Percentiles rank a stretch among this genome's conserved stretches.
These are phyloP conservation scores for Lactarius quietus DNA, from an alignment of 768 basidiomycete species.

Conservation along the genomic window DNA sequence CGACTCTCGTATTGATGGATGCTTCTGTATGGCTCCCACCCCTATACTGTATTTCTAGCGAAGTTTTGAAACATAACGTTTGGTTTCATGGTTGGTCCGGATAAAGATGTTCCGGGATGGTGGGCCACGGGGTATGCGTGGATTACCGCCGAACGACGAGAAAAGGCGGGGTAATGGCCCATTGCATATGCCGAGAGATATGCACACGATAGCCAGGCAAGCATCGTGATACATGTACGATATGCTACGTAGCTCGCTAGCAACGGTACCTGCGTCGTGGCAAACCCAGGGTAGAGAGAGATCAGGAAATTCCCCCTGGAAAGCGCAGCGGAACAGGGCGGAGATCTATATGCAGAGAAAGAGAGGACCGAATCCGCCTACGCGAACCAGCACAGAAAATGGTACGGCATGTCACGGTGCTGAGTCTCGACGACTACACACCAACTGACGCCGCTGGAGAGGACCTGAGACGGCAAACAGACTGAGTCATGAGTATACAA, in stretches of 20 bases:
- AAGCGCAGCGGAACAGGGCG: neutral
- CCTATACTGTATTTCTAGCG: neutral
- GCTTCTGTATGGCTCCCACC: neutral
- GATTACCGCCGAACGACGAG: neutral
- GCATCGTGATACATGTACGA: neutral
- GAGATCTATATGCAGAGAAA: neutral
- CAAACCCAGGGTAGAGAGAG: neutral
- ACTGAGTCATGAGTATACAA: neutral
- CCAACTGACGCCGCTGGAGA: neutral
- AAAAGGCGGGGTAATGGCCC: neutral
- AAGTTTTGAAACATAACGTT: neutral
- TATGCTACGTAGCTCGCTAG: neutral
- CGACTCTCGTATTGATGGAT: neutral
- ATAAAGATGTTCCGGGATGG: neutral
- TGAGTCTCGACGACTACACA: neutral
- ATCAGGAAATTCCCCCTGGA: neutral
- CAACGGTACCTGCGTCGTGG: neutral
- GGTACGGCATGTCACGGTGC: neutral
- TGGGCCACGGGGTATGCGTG: neutral
- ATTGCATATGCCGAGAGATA: neutral
- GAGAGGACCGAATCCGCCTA: neutral
- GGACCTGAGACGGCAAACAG: slow-evolving; percentile 6
- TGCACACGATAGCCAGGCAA: neutral
- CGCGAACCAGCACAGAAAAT: neutral
- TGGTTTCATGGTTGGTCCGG: neutral